Conservation (phyloP, 2,329 filamentous ascomycete species). For the Xylariales sp. region DNA sequence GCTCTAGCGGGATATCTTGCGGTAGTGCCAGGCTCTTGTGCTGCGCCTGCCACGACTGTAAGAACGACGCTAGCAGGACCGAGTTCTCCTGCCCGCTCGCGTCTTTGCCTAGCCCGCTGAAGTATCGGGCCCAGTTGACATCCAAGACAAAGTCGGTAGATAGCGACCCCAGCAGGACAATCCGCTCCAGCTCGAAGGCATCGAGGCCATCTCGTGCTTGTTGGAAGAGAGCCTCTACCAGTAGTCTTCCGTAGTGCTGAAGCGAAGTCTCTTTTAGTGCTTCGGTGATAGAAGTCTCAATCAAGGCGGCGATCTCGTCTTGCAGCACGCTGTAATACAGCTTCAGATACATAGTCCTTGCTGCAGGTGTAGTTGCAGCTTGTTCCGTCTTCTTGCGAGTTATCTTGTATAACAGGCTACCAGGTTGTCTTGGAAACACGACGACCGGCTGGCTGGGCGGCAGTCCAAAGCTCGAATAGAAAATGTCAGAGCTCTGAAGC, state of each 20-base stretch:
- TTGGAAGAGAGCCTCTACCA: conserved; percentile 38
- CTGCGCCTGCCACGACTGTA: conserved; percentile 32
- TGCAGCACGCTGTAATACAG: conserved; percentile 74
- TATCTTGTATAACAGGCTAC: conserved; percentile 77
- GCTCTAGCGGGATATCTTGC: conserved; percentile 31
- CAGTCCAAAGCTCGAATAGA: conserved; percentile 58
- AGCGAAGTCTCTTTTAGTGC: conserved; percentile 36
- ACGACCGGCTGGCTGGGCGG: conserved; percentile 49
- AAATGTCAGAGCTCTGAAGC: conserved; percentile 66
- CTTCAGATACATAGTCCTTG: conserved; percentile 58
- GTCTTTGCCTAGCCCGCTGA: conserved; percentile 43
- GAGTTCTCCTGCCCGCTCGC: conserved; percentile 29
- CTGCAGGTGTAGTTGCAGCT: conserved; percentile 27
- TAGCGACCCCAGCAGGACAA: conserved; percentile 48
- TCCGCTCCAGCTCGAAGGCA: conserved; percentile 51
- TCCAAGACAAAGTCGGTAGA: conserved; percentile 42
- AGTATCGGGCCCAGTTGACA: conserved; percentile 43
- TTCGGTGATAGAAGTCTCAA: conserved; percentile 38
- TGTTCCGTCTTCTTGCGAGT: conserved; percentile 43
- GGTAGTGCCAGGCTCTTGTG: conserved; percentile 27
- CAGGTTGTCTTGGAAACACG: conserved; percentile 77
- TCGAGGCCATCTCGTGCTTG: conserved; percentile 41
- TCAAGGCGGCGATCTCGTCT: conserved; percentile 59
- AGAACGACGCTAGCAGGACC: conserved; percentile 22
- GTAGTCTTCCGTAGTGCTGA: conserved; percentile 40